phyloP scores from a whole-genome alignment of 495 filamentous ascomycete genomes.

The Staphylotrichum tortipilum region DNA sequence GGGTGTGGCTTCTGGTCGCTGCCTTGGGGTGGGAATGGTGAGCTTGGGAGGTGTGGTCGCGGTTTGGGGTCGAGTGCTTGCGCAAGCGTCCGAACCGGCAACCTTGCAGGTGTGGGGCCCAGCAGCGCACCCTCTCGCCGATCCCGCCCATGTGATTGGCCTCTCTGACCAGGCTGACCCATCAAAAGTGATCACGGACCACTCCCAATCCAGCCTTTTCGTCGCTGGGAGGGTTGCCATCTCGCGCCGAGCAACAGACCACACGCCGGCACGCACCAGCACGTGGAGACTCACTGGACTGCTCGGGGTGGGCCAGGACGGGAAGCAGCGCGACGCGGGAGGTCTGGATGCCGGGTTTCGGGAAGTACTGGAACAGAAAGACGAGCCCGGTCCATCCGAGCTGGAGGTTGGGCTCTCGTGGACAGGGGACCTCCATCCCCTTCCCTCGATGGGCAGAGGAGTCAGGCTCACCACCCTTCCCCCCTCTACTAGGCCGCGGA shows the following conservation, averaged over 20 bases:
- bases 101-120: not conserved
- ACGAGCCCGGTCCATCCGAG: not conserved
- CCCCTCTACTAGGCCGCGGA: too few relatives aligned
- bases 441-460: too few relatives aligned
- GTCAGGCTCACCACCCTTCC: too few relatives aligned
- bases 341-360: not conserved
- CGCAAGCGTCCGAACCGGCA: not conserved
- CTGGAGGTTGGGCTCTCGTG: too few relatives aligned
- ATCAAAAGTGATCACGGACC: constrained; percentile 16
- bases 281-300: constrained; percentile 8
- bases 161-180: not conserved
- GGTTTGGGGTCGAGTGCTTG: not conserved
- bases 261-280: not conserved
- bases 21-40: not conserved
- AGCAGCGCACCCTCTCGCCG: not conserved
- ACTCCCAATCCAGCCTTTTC: constrained; percentile 6
- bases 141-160: constrained; percentile 6
- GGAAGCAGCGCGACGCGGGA: not conserved
- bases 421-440: too few relatives aligned
- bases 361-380: not conserved
- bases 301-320: not conserved
- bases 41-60: not conserved
- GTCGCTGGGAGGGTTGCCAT: too few relatives aligned
- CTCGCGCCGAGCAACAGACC: too few relatives aligned
- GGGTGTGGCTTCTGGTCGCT: not conserved